Conservation (phyloP, 2,329 filamentous ascomycete species). For the Aspergillus amoenus region DNA sequence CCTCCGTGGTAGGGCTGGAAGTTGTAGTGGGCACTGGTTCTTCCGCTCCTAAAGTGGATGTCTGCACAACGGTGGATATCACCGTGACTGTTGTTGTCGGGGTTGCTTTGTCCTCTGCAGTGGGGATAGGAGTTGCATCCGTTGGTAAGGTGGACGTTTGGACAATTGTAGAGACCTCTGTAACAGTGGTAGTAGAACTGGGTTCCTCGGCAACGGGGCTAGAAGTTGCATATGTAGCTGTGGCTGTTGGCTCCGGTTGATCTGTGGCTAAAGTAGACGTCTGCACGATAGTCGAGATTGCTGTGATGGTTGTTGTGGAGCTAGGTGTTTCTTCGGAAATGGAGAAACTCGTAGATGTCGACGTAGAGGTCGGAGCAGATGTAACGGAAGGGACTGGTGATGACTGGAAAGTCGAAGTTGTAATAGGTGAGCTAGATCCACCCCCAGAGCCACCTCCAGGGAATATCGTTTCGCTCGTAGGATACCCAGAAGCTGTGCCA, state of each 20-base stretch:
- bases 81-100: constrained; percentile 1
- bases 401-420: background rate
- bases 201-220: background rate
- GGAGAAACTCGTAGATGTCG: background rate
- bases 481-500: background rate
- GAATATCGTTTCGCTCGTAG: background rate
- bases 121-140: background rate
- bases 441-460: background rate
- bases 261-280: background rate
- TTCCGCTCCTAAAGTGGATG: background rate
- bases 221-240: background rate
- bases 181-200: constrained; percentile 3
- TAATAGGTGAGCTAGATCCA: background rate
- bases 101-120: background rate
- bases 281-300: background rate
- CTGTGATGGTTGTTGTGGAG: constrained; percentile 1
- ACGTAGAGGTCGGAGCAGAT: background rate
- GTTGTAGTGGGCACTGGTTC: background rate
- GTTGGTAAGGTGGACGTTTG: background rate
- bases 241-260: background rate
- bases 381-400: background rate
- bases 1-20: background rate
- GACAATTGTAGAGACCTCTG: background rate
- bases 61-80: background rate
- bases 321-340: background rate